phyloP scores from a whole-genome alignment of 805 yeast species.

The Tetrapisispora phaffii region DNA sequence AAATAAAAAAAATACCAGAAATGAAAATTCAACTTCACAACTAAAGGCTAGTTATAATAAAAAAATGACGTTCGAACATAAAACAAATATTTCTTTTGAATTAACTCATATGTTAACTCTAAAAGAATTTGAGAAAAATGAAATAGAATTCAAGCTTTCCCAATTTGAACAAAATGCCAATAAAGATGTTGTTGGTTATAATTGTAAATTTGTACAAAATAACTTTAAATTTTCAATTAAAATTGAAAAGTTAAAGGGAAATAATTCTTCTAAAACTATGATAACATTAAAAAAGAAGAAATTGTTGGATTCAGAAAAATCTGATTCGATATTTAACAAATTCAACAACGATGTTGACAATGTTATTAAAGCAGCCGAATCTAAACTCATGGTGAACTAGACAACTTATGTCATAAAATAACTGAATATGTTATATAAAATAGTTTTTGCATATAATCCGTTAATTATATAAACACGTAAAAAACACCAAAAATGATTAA shows the following conservation, averaged over 20 bases:
- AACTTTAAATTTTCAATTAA: slow-evolving; percentile 22
- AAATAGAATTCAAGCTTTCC: slow-evolving; percentile 20
- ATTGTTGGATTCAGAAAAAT: slow-evolving; percentile 3
- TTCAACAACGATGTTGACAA: slow-evolving; percentile 18
- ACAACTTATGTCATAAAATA: neutral
- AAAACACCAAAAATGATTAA: no score
- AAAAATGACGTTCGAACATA: slow-evolving; percentile 13
- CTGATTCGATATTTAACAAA: slow-evolving; percentile 11
- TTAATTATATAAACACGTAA: neutral
- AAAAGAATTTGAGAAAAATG: slow-evolving; percentile 20
- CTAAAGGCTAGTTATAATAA: neutral
- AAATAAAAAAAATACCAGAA: neutral
- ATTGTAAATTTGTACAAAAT: slow-evolving; percentile 22
- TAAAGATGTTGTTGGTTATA: slow-evolving; percentile 21
- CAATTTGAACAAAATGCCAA: slow-evolving; percentile 12
- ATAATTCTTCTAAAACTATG: slow-evolving; percentile 4
- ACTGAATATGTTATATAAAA: no score
- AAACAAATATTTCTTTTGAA: slow-evolving; percentile 22
- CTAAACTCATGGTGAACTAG: neutral
- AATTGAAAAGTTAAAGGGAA: slow-evolving; percentile 7
- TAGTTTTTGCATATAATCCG: no score
- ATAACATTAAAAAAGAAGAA: slow-evolving; percentile 17
- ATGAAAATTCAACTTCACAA: neutral
- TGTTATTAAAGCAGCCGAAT: slow-evolving; percentile 9
- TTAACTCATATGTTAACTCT: slow-evolving; percentile 21